These are phyloP conservation scores for Nissolia schottii DNA, from an alignment of 306 rosid species.

Conservation along the genomic window DNA sequence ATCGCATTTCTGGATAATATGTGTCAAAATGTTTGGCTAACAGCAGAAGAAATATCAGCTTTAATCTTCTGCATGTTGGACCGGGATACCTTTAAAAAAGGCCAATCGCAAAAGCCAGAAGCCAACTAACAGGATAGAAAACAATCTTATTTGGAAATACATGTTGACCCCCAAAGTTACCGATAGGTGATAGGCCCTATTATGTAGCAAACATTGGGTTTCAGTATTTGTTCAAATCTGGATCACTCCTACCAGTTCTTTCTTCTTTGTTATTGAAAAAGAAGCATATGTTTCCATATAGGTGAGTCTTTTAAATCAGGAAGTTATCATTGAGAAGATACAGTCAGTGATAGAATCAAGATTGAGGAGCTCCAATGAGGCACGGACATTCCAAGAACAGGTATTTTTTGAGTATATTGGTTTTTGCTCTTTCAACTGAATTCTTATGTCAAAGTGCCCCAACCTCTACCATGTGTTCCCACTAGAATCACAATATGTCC, in stretches of 20 bases:
- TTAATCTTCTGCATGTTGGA: no score
- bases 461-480: not conserved
- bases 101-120: not conserved
- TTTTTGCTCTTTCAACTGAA: not conserved
- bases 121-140: not conserved
- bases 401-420: conserved; percentile 31
- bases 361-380: conserved; percentile 77
- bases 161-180: not conserved
- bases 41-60: no score
- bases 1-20: not conserved
- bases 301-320: conserved; percentile 93
- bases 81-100: not conserved
- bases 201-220: not conserved
- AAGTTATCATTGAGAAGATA: conserved; percentile 83
- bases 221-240: conserved; percentile 3
- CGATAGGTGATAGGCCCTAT: not conserved
- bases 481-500: not conserved
- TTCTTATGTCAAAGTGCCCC: no score
- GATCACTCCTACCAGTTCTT: not conserved
- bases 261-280: conserved; percentile 5
- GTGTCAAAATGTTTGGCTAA: no score
- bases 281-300: conserved; percentile 25
- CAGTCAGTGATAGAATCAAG: conserved; percentile 75
- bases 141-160: not conserved
- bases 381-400: conserved; percentile 74